Conservation (phyloP, 2,329 filamentous ascomycete genomes). For the Alternaria brassicae region DNA sequence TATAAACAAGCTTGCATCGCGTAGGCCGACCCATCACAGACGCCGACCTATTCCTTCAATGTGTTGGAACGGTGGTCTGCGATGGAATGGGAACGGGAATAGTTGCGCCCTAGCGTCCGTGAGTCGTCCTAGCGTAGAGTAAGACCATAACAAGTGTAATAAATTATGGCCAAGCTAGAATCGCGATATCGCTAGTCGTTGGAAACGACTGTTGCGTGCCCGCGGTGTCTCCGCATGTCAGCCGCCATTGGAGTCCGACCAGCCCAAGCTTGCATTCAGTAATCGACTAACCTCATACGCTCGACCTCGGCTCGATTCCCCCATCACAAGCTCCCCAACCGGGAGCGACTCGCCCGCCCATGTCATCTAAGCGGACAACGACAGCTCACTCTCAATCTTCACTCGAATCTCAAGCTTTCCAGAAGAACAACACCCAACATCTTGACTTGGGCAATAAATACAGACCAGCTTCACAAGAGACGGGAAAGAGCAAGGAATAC, state of each 20-base stretch:
- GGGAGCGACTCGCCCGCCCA: constrained; percentile 27
- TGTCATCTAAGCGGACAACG: constrained; percentile 14
- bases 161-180: rapidly evolving
- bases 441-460: rapidly evolving
- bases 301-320: constrained; percentile 9
- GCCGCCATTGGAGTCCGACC: not conserved
- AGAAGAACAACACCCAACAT: rapidly evolving
- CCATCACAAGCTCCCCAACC: constrained; percentile 15
- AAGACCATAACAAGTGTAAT: rapidly evolving
- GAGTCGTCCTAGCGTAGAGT: not conserved
- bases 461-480: not conserved
- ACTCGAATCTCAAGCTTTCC: not conserved
- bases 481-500: constrained; percentile 20
- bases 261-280: not conserved
- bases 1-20: not conserved
- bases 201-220: not conserved
- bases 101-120: not conserved
- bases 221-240: not conserved
- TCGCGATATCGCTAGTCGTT: not conserved
- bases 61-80: too few relatives aligned
- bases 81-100: not conserved
- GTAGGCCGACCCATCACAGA: not conserved
- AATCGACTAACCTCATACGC: not conserved
- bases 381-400: not conserved
- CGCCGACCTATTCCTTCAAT: not conserved